Evolutionary conservation across 1,139 yeast species (phyloP), one percentile per base, ranked within the genome.

Genomic region (Wickerhamiella pararugosa): DNA sequence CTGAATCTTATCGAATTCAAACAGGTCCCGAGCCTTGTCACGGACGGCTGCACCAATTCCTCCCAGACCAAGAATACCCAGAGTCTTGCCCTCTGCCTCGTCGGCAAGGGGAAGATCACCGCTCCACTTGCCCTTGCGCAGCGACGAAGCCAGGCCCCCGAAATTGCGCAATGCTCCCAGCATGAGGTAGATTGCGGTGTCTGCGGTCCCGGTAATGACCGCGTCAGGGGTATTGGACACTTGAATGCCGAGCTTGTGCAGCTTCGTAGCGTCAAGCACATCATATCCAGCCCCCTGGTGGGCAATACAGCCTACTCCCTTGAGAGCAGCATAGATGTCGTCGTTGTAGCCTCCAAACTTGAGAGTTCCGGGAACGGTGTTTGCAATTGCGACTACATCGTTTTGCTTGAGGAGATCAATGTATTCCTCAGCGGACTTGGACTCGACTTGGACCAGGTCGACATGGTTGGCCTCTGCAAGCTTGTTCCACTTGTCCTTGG

Each of bases 211-310:
- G 6, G 69, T 77, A 51, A 76, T 80, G 5, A 79, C 87, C 1
- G 82, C 74, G 1, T 63, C 64, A 1, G 86, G 81, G 27, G 79
- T 77, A 57, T 79, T 77, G n/a, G 81, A 71, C 11, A 79, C 61
- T 57, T 75, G 80, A 45, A 79, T 71, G 28, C 70, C 69, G 34
- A 65, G 60, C 11, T 59, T 62, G 9, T 70, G 64, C 51, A 71
- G 67, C 11, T 73, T 68, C 25, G 62, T 64, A 21, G 71, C 67
- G 48, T 74, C 75, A 34, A 54, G 47, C 26, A 49, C 49, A 57
- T 90, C 97, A 59, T 90, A 90, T 5, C 98, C 97, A 1, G 98
- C 98, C 44, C 97, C 96, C 52, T 74, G 70, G 61, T 84, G 94
- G 52, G 81, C 69, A 21, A 90, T 67, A 9, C 75, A 70, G 53